Percentiles rank a stretch among this genome's conserved stretches.
Conservation (phyloP, 768 basidiomycete genomes). For the Tulasnella calospora region DNA sequence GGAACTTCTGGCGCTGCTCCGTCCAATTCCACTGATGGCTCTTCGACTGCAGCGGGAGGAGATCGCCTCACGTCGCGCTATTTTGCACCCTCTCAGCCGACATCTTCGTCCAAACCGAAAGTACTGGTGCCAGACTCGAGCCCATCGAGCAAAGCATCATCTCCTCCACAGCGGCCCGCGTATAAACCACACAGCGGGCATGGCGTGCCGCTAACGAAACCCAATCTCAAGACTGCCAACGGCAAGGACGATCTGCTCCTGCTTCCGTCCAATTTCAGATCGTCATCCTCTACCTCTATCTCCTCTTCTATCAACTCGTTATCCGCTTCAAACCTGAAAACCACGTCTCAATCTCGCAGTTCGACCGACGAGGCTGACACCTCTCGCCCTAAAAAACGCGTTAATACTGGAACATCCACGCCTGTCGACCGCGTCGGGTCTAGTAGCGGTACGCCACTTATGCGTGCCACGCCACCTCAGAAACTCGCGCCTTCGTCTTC, state of each 20-base stretch:
- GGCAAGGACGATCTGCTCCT: conserved; percentile 6
- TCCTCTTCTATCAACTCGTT: conserved; percentile 9
- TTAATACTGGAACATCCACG: conserved; percentile 43
- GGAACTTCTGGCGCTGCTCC: conserved; percentile 9
- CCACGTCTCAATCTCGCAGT: conserved; percentile 38
- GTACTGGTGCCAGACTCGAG: conserved; percentile 77
- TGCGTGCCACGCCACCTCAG: conserved; percentile 35
- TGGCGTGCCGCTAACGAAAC: conserved; percentile 46
- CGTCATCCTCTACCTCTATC: conserved; percentile 38
- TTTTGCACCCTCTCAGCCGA: conserved; percentile 48
- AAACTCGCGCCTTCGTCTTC: conserved; percentile 43
- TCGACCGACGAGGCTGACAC: conserved; percentile 40
- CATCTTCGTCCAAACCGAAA: conserved; percentile 33
- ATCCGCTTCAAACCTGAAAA: conserved; percentile 24
- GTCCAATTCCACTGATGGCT: conserved; percentile 11
- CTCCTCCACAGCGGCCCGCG: conserved; percentile 41
- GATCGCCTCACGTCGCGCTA: conserved; percentile 50
- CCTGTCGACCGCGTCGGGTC: conserved; percentile 37
- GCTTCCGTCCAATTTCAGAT: conserved; percentile 50
- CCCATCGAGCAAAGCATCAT: conserved; percentile 45
- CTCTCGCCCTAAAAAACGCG: conserved; percentile 64
- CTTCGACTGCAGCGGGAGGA: conserved; percentile 9
- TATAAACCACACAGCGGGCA: conserved; percentile 38
- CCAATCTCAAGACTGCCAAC: conserved; percentile 37
- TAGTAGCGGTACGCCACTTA: conserved; percentile 24